Evolutionary conservation across 2,329 filamentous ascomycete species (phyloP), one percentile per base, ranked within the genome.

Genomic region (Fonsecaea erecta): DNA sequence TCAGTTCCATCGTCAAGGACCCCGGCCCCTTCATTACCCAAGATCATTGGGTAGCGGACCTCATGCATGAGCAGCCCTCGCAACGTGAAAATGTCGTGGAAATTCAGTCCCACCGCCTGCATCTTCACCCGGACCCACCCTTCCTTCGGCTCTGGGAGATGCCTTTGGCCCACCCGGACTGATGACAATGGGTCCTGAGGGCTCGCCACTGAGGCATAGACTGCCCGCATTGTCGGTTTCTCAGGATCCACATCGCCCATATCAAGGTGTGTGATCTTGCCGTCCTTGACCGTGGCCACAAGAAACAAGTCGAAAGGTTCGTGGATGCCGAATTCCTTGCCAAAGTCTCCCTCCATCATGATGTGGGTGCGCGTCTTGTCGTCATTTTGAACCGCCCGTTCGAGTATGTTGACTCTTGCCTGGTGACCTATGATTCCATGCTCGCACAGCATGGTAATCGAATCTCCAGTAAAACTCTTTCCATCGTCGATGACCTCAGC

Each of bases 61-160:
- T 68, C 54, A 18, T 62, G 59, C 59, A 65, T 56, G 4, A 62
- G 54, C 28, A 68, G 28, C 5, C 65, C 65, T 6, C 62, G 62
- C 16, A 68, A 55, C 3, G 65, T 68, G 59, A 68, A 68, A 32
- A 68, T 63, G 46, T 68, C 65, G 30, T 68, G 65, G 43, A 68
- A 68, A 26, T 68, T 68, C 14, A 68, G 58, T 34, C 59, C 62
- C 21, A 65, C 65, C 4, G 65, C 65, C 57, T 68, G 58, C 62
- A 68, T 65, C 34, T 60, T 68, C 9, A 68, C 65, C 24, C 55
- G 53, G 46, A 68, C 65, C 37, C 37, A 65, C 48, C 65, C 65
- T 24, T 68, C 57, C 28, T 52, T 51, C n/a, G 51, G 54, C 30
- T 55, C 53, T 14, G 62, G 65, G 18, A 51, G 7, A 28, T 65